These are phyloP conservation scores for Fusarium virguliforme DNA, from an alignment of 2,329 filamentous ascomycete species.

Conservation along the genomic window DNA sequence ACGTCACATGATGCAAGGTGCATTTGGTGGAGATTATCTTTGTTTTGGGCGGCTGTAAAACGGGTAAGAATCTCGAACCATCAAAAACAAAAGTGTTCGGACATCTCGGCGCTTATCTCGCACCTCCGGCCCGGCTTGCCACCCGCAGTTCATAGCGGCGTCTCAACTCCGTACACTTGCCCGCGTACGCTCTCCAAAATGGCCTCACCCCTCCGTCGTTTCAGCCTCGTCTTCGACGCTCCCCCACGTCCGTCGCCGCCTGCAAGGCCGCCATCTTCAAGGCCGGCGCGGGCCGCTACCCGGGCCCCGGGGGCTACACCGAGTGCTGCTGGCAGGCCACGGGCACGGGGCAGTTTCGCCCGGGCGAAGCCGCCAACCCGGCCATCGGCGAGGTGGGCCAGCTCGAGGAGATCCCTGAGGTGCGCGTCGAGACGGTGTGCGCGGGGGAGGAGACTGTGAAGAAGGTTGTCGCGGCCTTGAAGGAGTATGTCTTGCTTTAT, in stretches of 20 bases:
- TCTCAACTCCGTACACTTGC: too few relatives aligned
- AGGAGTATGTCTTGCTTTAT: conserved; percentile 64
- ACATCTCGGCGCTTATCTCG: background rate
- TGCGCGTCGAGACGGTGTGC: conserved; percentile 75
- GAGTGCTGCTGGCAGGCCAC: conserved; percentile 67
- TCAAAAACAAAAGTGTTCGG: conserved; percentile 7
- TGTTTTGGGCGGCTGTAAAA: too few relatives aligned
- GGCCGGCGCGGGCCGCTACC: conserved; percentile 71
- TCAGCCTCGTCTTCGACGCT: conserved; percentile 67
- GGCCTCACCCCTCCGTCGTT: conserved; percentile 41
- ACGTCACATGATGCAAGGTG: conserved; percentile 37
- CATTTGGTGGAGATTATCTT: background rate
- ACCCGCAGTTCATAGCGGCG: conserved; percentile 1
- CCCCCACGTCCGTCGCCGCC: conserved; percentile 62
- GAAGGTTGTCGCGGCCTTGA: conserved; percentile 75
- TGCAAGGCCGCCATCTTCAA: conserved; percentile 71
- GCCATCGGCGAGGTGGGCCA: conserved; percentile 72
- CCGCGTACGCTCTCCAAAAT: conserved; percentile 4
- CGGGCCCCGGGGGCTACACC: conserved; percentile 67
- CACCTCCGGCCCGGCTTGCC: conserved; percentile 33
- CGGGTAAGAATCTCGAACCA: conserved; percentile 21
- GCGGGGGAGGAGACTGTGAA: conserved; percentile 70
- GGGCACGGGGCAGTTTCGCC: conserved; percentile 78
- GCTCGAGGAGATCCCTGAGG: conserved; percentile 73
- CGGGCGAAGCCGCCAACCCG: conserved; percentile 73